These are phyloP conservation scores for Phytophthora kernoviae DNA, from an alignment of 352 stramenopile species.

Conservation along the genomic window DNA sequence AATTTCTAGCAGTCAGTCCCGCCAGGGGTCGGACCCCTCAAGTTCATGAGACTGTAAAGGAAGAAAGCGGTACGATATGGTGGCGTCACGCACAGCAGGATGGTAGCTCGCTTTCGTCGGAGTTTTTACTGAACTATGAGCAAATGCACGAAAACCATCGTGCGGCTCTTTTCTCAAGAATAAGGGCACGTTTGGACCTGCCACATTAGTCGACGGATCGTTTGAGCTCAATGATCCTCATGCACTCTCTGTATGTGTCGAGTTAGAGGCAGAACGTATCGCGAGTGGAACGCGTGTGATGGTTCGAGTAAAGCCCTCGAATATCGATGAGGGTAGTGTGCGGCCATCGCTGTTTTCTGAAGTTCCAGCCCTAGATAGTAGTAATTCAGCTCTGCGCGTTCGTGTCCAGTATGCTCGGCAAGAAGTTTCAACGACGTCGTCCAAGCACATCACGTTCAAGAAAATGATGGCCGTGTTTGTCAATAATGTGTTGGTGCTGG, in stretches of 20 bases:
- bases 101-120: conserved; percentile 40
- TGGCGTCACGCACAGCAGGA: conserved; percentile 56
- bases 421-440: conserved; percentile 33
- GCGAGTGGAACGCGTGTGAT: conserved; percentile 36
- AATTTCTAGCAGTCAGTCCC: conserved; percentile 31
- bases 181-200: conserved; percentile 27
- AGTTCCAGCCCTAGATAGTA: conserved; percentile 20
- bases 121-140: conserved; percentile 44
- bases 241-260: conserved; percentile 27
- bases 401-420: conserved; percentile 56
- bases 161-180: conserved; percentile 47
- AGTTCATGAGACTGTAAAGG: conserved; percentile 4
- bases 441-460: conserved; percentile 55
- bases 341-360: conserved; percentile 34
- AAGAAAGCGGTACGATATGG: conserved; percentile 46
- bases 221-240: conserved; percentile 42
- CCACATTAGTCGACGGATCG: conserved; percentile 35
- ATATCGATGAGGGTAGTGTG: conserved; percentile 33
- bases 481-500: conserved; percentile 51
- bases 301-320: conserved; percentile 38
- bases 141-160: conserved; percentile 23
- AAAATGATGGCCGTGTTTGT: conserved; percentile 49
- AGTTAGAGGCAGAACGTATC: conserved; percentile 35
- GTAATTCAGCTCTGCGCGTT: conserved; percentile 28
- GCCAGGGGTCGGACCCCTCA: neutral